A percentile compares a stretch with the other conserved stretches of the same genome.
Conservation (phyloP, 148 eudicot genomes). For the Persicaria tinctoria region DNA sequence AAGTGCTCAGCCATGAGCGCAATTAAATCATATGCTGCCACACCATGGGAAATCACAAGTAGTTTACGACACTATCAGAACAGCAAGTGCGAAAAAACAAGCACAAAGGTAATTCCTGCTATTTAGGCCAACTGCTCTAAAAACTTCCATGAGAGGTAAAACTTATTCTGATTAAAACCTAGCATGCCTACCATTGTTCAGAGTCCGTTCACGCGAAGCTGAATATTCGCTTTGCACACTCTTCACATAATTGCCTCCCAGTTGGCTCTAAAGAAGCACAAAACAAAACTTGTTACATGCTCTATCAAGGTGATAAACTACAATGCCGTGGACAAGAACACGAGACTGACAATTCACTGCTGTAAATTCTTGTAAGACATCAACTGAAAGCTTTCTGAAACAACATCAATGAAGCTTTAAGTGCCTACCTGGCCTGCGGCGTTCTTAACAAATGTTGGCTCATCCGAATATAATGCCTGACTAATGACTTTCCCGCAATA, state of each 20-base stretch:
- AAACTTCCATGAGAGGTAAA: too few species aligned
- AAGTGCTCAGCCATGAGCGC: too few species aligned
- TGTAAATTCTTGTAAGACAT: too few species aligned
- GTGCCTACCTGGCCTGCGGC: constrained; percentile 43
- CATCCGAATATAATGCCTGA: constrained; percentile 33
- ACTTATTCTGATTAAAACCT: too few species aligned
- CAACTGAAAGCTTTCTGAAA: too few species aligned
- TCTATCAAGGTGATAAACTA: too few species aligned
- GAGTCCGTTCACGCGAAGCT: constrained; percentile 52
- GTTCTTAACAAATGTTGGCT: constrained; percentile 38
- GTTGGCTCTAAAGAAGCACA: constrained; percentile 28
- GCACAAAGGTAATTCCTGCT: too few species aligned
- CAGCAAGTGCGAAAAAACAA: too few species aligned
- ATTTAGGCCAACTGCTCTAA: too few species aligned
- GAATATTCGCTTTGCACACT: constrained; percentile 37
- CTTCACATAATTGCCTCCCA: constrained; percentile 37
- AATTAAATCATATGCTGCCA: too few species aligned
- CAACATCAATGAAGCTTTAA: too few species aligned
- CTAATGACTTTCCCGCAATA: constrained; percentile 48
- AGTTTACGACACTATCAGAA: constrained; percentile 3
- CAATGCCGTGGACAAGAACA: not conserved
- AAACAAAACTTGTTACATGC: not conserved
- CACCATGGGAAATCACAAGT: constrained; percentile 20
- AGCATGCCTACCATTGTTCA: constrained; percentile 32
- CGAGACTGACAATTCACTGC: not conserved